phyloP scores from a whole-genome alignment of 1,284 basidiomycete species.

The Sporisorium exsertum region DNA sequence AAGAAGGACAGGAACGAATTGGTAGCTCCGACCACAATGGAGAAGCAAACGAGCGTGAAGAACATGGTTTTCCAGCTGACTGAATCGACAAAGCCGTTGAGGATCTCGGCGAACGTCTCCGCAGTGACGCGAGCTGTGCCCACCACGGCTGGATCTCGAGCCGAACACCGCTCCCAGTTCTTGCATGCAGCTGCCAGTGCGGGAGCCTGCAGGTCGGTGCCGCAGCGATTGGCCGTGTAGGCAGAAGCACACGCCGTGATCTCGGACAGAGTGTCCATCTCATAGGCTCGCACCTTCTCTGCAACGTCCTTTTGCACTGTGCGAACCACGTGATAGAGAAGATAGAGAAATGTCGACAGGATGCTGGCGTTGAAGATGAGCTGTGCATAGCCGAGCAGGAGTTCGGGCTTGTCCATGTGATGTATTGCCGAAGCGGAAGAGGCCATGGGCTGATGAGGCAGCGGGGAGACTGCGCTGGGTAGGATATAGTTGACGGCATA shows the following conservation, averaged over 20 bases:
- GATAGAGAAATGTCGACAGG: conserved; percentile 84
- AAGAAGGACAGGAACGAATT: conserved; percentile 67
- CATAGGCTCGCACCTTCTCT: conserved; percentile 87
- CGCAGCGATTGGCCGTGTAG: conserved; percentile 60
- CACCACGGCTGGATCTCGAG: conserved; percentile 87
- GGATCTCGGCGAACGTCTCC: conserved; percentile 93
- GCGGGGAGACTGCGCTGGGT: conserved; percentile 28
- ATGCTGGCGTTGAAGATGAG: conserved; percentile 94
- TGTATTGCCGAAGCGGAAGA: conserved; percentile 9
- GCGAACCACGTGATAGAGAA: conserved; percentile 84
- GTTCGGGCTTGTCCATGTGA: conserved; percentile 55
- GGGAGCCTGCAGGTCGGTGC: conserved; percentile 60
- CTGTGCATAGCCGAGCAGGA: conserved; percentile 74
- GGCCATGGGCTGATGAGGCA: conserved; percentile 16
- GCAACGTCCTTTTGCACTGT: conserved; percentile 91
- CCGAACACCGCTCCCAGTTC: conserved; percentile 93
- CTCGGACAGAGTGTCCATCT: conserved; percentile 73
- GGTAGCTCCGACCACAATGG: conserved; percentile 63
- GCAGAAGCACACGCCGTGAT: conserved; percentile 55
- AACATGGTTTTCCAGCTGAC: conserved; percentile 96
- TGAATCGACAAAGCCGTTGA: conserved; percentile 95
- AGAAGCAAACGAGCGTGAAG: conserved; percentile 61
- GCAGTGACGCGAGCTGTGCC: conserved; percentile 90
- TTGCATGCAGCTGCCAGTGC: conserved; percentile 60
- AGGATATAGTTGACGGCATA: conserved; percentile 54